phyloP scores from a whole-genome alignment of 1,284 basidiomycete species.

The Fomes fomentarius region DNA sequence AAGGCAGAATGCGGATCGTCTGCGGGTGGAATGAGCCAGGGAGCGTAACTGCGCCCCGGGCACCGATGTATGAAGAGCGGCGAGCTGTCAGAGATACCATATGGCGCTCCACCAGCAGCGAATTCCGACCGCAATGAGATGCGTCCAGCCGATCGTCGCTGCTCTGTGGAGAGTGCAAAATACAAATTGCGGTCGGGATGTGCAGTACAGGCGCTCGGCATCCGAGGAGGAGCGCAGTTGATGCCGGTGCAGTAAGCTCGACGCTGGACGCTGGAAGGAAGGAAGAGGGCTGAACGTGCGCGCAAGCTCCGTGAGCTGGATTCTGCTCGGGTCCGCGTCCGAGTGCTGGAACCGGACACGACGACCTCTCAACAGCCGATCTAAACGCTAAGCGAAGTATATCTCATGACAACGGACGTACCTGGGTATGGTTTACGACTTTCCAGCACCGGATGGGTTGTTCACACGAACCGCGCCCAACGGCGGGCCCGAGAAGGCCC shows the following conservation, averaged over 20 bases:
- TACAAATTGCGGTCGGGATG: no score
- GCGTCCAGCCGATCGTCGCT: not conserved
- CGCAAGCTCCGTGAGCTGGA: not conserved
- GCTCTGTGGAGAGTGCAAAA: not conserved
- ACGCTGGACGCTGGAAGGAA: not conserved
- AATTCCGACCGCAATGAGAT: not conserved
- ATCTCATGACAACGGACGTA: not conserved
- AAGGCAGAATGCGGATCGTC: not conserved
- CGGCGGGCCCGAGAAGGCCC: not conserved
- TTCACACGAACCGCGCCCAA: not conserved
- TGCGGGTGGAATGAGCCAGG: not conserved
- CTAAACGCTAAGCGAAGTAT: not conserved
- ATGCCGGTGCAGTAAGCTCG: not conserved
- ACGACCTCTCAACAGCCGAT: not conserved
- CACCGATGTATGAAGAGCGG: not conserved
- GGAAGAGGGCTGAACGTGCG: not conserved
- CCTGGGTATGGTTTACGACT: not conserved
- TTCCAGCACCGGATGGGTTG: not conserved
- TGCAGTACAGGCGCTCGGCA: not conserved
- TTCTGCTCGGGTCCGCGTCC: slow-evolving; percentile 1
- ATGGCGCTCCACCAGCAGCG: not conserved
- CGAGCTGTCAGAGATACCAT: not conserved
- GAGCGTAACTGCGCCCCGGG: not conserved
- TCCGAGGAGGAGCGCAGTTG: not conserved
- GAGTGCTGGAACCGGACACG: not conserved